These are phyloP conservation scores for Claviceps lovelessii DNA, from an alignment of 2,329 filamentous ascomycete species.

Conservation along the genomic window DNA sequence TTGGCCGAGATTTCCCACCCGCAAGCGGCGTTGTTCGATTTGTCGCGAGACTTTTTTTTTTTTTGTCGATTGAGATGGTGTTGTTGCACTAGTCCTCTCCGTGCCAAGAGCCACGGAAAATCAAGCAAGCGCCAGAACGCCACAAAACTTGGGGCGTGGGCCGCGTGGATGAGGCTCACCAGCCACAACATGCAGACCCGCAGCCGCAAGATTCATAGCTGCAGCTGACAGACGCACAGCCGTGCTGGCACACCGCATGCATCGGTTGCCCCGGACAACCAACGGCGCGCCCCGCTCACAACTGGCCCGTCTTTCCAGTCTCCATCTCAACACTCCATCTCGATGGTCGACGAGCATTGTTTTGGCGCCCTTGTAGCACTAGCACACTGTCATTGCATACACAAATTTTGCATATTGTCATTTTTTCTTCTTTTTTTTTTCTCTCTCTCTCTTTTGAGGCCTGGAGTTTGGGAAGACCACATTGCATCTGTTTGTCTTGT, in stretches of 20 bases:
- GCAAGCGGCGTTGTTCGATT: background rate
- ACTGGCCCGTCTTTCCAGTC: background rate
- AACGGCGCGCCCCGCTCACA: conserved; percentile 17
- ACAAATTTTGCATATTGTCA: conserved; percentile 9
- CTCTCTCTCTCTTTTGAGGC: background rate
- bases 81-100: background rate
- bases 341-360: conserved; percentile 7
- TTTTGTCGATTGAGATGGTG: background rate
- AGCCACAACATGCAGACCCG: background rate
- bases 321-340: conserved; percentile 6
- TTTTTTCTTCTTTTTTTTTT: background rate
- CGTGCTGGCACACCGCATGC: background rate
- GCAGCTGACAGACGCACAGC: background rate
- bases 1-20: background rate
- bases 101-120: background rate
- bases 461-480: background rate
- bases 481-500: conserved; percentile 4
- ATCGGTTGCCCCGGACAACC: conserved; percentile 24
- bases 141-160: background rate
- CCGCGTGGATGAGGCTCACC: background rate
- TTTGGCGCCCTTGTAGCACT: conserved; percentile 1
- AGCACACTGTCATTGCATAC: conserved; percentile 9
- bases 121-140: background rate
- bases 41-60: background rate
- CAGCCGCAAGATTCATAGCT: too few species aligned